Conservation (phyloP, 495 filamentous ascomycete species). For the Choiromyces venosus region DNA sequence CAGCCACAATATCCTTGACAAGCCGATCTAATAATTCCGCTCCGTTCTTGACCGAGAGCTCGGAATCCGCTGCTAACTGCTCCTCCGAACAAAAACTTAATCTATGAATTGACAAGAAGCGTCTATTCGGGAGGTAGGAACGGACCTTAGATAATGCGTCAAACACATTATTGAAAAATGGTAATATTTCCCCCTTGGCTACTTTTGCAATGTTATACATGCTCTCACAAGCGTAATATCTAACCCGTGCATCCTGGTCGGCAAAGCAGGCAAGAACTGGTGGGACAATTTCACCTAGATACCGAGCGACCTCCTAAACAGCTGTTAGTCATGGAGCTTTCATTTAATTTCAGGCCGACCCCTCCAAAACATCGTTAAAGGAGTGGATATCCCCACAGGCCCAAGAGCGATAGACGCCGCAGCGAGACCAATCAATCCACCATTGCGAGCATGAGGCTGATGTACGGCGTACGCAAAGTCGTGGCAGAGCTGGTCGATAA, state of each 20-base stretch:
- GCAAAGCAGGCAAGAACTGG: slow-evolving; percentile 98
- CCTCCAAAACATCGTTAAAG: neutral
- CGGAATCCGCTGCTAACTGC: slow-evolving; percentile 89
- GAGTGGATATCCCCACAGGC: slow-evolving; percentile 54
- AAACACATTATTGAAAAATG: slow-evolving; percentile 98
- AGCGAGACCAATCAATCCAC: slow-evolving; percentile 91
- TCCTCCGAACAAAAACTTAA: slow-evolving; percentile 20
- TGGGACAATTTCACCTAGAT: slow-evolving; percentile 87
- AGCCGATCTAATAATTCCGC: slow-evolving; percentile 93
- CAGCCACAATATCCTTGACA: slow-evolving; percentile 95
- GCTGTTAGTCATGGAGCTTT: slow-evolving; percentile 3
- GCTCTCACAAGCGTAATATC: slow-evolving; percentile 98
- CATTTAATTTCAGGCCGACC: neutral
- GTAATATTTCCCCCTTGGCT: slow-evolving; percentile 86
- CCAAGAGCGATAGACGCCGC: slow-evolving; percentile 95
- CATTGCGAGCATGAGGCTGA: slow-evolving; percentile 94
- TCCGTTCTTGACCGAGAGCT: slow-evolving; percentile 96
- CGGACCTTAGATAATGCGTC: slow-evolving; percentile 91
- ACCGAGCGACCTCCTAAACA: slow-evolving; percentile 80
- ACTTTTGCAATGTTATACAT: slow-evolving; percentile 99
- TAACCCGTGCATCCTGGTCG: slow-evolving; percentile 94
- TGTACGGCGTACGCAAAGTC: slow-evolving; percentile 97
- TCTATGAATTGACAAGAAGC: slow-evolving; percentile 15
- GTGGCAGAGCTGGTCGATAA: slow-evolving; percentile 92
- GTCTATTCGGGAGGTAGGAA: slow-evolving; percentile 7